Conservation (phyloP, 2,329 filamentous ascomycete species). For the Bipolaris oryzae region DNA sequence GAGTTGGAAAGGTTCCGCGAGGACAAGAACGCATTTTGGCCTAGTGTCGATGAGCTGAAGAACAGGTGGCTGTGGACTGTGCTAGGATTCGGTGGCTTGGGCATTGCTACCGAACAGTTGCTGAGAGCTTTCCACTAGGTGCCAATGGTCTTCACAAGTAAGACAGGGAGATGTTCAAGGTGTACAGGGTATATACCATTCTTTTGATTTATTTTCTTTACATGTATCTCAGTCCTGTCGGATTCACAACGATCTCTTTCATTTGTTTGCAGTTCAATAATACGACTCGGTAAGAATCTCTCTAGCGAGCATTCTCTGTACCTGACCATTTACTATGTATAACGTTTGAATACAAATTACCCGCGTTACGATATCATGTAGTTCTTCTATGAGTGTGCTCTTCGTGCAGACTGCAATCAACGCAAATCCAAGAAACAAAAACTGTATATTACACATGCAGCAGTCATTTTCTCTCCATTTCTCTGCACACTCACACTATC, state of each 20-base stretch:
- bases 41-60: constrained; percentile 54
- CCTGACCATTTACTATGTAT: not conserved
- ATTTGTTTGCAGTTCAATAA: not conserved
- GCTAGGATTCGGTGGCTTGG: constrained; percentile 56
- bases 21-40: constrained; percentile 68
- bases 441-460: constrained; percentile 2
- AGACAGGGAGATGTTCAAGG: not conserved
- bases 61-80: constrained; percentile 65
- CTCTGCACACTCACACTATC: constrained; percentile 5
- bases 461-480: not conserved
- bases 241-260: not conserved
- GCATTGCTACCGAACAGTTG: constrained; percentile 56
- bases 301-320: not conserved
- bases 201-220: not conserved
- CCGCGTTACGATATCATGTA: not conserved
- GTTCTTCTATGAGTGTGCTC: not conserved
- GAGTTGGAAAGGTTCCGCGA: constrained; percentile 60
- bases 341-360: not conserved
- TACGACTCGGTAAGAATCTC: not conserved
- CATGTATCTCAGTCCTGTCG: not conserved
- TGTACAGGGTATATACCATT: not conserved
- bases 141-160: not conserved
- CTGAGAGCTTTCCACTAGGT: constrained; percentile 40
- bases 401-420: not conserved
- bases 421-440: not conserved